Evolutionary conservation across 176 grass and related monocot genomes (phyloP), one percentile per base, ranked within the genome.

Genomic region (Paspalum vaginatum): DNA sequence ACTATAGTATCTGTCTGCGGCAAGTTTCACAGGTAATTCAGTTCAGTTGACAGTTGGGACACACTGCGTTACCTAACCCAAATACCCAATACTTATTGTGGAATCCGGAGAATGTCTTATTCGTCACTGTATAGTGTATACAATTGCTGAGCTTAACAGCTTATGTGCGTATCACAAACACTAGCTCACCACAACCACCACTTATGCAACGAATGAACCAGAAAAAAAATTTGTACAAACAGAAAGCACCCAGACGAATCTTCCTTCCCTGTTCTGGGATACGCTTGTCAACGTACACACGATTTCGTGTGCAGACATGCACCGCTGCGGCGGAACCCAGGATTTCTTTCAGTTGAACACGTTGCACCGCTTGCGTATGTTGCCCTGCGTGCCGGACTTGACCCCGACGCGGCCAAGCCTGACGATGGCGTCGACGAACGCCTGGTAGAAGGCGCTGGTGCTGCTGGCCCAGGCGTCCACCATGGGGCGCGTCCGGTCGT

Each of bases 341-440:
- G 18, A 9, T 9, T n/a, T 21, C 18, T 56, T 59, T 86, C 81
- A 94, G 83, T 98, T 98, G 78, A 98, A 89, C 18, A 76, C 88
- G 20, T 90, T 57, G 67, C 95, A 98, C 65, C 83, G 76, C 39
- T 15, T 80, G 24, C 92, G 90, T 79, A 98, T 95, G 74, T 98
- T 90, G 13, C 95, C 95, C 22, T 63, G 20, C 4, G 8, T 55
- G 53, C 90, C 86, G 21, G 87, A 93, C 88, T 98, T 98, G 69
- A 87, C 92, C 2, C 92, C 95, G 46, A 94, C 75, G 83, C 92
- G 83, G 65, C 90, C 92, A 64, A 98, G 75, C 77, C 65, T 83
- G 38, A 65, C 70, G 63, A 93, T 72, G 68, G 95, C 90, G 59
- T 68, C 65, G n/a, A 50, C 70, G 70, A 98, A 91, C 6, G 92